Conservation (phyloP, 1,284 basidiomycete species). For the Pseudozyma hubeiensis region DNA sequence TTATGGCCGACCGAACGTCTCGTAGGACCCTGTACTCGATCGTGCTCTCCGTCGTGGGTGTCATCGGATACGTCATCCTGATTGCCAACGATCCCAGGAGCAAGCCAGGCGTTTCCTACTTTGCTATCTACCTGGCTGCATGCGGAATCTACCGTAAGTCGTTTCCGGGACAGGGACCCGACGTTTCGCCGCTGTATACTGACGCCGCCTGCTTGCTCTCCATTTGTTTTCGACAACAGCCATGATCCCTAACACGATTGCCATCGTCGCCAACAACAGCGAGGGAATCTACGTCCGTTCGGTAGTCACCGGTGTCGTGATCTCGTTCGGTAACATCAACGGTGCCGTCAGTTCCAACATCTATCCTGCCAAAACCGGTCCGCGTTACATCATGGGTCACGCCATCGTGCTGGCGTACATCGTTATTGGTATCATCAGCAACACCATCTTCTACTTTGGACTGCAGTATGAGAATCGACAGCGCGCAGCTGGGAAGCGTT, state of each 20-base stretch:
- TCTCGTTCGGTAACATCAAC: conserved; percentile 67
- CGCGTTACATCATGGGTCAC: conserved; percentile 79
- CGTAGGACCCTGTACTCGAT: conserved; percentile 76
- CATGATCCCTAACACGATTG: conserved; percentile 77
- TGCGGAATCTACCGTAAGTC: not conserved
- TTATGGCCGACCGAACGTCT: conserved; percentile 75
- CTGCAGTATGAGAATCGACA: conserved; percentile 75
- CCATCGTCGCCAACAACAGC: conserved; percentile 79
- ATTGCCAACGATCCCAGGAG: conserved; percentile 71
- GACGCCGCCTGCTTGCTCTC: not conserved
- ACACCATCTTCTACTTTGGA: conserved; percentile 71
- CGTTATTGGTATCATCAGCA: conserved; percentile 74
- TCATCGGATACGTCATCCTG: conserved; percentile 78
- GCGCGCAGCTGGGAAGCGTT: conserved; percentile 76
- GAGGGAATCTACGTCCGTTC: conserved; percentile 82
- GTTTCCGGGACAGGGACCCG: not conserved
- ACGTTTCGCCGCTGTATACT: not conserved
- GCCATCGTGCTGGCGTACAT: conserved; percentile 80
- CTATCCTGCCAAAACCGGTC: conserved; percentile 76
- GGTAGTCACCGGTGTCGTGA: conserved; percentile 74
- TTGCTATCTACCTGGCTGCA: conserved; percentile 75
- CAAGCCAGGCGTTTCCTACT: conserved; percentile 75
- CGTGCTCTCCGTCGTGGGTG: conserved; percentile 65
- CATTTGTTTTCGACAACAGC: not conserved
- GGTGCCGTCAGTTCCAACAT: conserved; percentile 78